These are phyloP conservation scores for Nakazawaea laoshanensis DNA, from an alignment of 805 yeast species.

Conservation along the genomic window DNA sequence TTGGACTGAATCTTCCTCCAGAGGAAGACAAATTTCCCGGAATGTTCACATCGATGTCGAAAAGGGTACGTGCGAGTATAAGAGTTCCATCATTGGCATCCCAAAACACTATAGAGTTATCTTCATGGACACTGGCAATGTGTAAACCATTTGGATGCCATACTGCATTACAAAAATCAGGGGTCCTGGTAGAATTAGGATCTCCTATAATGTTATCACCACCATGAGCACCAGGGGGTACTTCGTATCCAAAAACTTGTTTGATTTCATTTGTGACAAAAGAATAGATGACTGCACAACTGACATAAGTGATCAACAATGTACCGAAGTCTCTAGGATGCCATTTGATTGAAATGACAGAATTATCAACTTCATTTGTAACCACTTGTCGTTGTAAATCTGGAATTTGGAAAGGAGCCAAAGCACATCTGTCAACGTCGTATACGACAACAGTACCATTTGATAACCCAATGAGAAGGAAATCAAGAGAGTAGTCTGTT, in stretches of 20 bases:
- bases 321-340: conserved; percentile 88
- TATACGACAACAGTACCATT: conserved; percentile 67
- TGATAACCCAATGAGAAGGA: conserved; percentile 71
- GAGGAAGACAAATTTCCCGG: conserved; percentile 22
- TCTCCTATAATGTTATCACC: conserved; percentile 36
- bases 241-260: conserved; percentile 47
- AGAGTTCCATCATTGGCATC: conserved; percentile 73
- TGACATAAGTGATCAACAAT: conserved; percentile 63
- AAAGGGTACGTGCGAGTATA: conserved; percentile 65
- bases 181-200: conserved; percentile 17
- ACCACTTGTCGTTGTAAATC: conserved; percentile 61
- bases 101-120: conserved; percentile 88
- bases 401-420: conserved; percentile 59
- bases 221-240: conserved; percentile 67
- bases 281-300: conserved; percentile 62
- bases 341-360: conserved; percentile 62
- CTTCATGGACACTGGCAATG: conserved; percentile 67
- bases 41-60: conserved; percentile 55
- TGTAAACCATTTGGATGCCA: conserved; percentile 95
- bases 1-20: conserved; percentile 25
- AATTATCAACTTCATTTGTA: conserved; percentile 39
- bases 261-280: conserved; percentile 52
- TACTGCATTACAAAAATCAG: conserved; percentile 36
- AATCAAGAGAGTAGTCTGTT: conserved; percentile 83
- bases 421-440: conserved; percentile 71